These are phyloP conservation scores for Exidia glandulosa DNA, from an alignment of 768 basidiomycete species.

Conservation along the genomic window DNA sequence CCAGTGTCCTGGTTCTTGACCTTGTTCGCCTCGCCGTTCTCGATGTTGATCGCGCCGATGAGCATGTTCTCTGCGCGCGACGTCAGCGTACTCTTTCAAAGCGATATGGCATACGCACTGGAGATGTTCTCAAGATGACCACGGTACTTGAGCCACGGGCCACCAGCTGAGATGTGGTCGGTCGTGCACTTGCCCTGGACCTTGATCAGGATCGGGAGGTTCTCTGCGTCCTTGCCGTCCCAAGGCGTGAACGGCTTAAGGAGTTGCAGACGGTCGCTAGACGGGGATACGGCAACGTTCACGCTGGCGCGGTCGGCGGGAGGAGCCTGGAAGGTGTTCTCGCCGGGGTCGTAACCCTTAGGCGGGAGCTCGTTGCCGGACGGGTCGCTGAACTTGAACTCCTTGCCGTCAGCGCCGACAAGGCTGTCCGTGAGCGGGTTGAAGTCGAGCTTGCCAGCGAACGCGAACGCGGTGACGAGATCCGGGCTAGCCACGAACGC, in stretches of 20 bases:
- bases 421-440: constrained; percentile 92
- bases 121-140: constrained; percentile 98
- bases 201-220: constrained; percentile 94
- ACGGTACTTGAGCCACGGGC: constrained; percentile 99
- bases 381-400: constrained; percentile 94
- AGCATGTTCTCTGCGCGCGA: constrained; percentile 72
- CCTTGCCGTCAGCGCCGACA: constrained; percentile 82
- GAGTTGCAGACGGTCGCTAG: constrained; percentile 83
- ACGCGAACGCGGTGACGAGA: constrained; percentile 92
- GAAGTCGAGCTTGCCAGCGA: constrained; percentile 89
- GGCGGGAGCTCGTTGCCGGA: constrained; percentile 88
- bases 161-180: constrained; percentile 94
- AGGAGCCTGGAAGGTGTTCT: constrained; percentile 95
- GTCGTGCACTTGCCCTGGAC: constrained; percentile 99
- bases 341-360: constrained; percentile 89
- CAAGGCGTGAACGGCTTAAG: constrained; percentile 82
- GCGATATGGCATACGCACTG: constrained; percentile 35
- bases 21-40: constrained; percentile 94
- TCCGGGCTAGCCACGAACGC: constrained; percentile 92
- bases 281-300: constrained; percentile 74
- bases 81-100: not conserved
- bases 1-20: constrained; percentile 86
- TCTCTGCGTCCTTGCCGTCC: constrained; percentile 85
- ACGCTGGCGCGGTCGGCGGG: constrained; percentile 77
- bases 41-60: constrained; percentile 93